These are phyloP conservation scores for Claviceps monticola DNA, from an alignment of 2,329 filamentous ascomycete genomes.

Conservation along the genomic window DNA sequence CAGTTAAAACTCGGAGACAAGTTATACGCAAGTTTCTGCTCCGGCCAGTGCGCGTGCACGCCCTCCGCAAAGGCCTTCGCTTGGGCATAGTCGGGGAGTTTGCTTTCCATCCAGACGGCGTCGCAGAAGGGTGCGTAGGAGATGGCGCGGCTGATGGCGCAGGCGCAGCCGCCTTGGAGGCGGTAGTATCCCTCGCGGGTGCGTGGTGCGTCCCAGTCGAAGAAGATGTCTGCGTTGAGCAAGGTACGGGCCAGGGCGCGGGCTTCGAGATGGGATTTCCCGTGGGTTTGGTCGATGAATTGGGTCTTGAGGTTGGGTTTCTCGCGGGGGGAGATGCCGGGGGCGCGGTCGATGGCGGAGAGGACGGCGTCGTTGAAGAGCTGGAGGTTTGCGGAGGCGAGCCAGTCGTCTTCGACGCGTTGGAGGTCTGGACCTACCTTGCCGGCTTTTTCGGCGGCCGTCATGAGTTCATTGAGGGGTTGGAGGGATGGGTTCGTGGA, in stretches of 20 bases:
- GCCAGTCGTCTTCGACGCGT: conserved; percentile 85
- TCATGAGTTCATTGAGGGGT: conserved; percentile 83
- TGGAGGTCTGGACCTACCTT: conserved; percentile 73
- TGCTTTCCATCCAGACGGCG: conserved; percentile 99
- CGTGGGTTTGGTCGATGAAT: conserved; percentile 55
- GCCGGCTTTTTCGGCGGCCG: conserved; percentile 66
- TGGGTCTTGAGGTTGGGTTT: conserved; percentile 53
- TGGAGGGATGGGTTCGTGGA: conserved; percentile 73
- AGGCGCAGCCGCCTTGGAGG: conserved; percentile 80
- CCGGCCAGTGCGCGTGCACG: conserved; percentile 86
- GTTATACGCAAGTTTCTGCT: conserved; percentile 99
- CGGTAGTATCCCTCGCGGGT: conserved; percentile 94
- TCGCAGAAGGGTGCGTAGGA: conserved; percentile 90
- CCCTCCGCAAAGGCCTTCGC: conserved; percentile 87
- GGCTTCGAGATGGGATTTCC: conserved; percentile 76
- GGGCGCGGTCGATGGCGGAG: conserved; percentile 57
- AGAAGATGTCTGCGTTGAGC: conserved; percentile 70
- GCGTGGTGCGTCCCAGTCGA: conserved; percentile 88
- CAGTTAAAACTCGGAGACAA: conserved; percentile 99
- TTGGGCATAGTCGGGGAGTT: conserved; percentile 81
- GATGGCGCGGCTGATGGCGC: conserved; percentile 77
- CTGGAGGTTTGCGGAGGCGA: conserved; percentile 61
- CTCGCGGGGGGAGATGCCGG: conserved; percentile 34
- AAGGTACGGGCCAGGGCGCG: conserved; percentile 64
- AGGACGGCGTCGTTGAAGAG: conserved; percentile 84